Evolutionary conservation across 306 rosid species (phyloP).

Genomic region (Prosopis cineraria): DNA sequence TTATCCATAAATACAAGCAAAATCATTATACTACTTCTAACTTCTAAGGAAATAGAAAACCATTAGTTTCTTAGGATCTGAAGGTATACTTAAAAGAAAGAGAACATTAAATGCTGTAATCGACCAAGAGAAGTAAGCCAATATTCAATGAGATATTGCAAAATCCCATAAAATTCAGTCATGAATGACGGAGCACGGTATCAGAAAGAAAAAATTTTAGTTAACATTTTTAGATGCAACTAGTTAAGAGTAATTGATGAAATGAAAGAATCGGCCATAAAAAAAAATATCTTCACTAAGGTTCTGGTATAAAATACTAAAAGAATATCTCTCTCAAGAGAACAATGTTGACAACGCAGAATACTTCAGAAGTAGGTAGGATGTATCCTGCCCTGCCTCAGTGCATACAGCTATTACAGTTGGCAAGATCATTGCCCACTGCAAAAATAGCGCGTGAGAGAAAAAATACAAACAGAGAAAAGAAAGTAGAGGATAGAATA

Average conservation of each 20-base stretch:
- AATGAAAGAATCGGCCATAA: conserved; percentile 17
- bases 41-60: conserved; percentile 19
- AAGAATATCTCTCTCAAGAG: conserved; percentile 10
- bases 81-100: conserved; percentile 23
- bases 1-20: conserved; percentile 26
- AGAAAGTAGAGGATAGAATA: background rate
- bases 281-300: conserved; percentile 16
- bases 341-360: conserved; percentile 32
- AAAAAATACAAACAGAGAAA: background rate
- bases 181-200: background rate
- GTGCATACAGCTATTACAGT: conserved; percentile 50
- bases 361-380: conserved; percentile 34
- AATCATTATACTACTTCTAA: background rate
- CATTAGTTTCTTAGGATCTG: conserved; percentile 2
- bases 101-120: conserved; percentile 7
- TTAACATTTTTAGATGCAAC: background rate
- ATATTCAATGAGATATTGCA: background rate
- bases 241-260: background rate
- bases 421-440: conserved; percentile 34
- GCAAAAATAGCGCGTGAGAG: conserved; percentile 12
- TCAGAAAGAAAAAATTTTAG: background rate
- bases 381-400: conserved; percentile 22
- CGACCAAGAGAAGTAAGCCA: background rate
- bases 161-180: background rate
- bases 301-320: background rate